These are phyloP conservation scores for Erigeron canadensis DNA, from an alignment of 129 eudicot species.

Conservation along the genomic window DNA sequence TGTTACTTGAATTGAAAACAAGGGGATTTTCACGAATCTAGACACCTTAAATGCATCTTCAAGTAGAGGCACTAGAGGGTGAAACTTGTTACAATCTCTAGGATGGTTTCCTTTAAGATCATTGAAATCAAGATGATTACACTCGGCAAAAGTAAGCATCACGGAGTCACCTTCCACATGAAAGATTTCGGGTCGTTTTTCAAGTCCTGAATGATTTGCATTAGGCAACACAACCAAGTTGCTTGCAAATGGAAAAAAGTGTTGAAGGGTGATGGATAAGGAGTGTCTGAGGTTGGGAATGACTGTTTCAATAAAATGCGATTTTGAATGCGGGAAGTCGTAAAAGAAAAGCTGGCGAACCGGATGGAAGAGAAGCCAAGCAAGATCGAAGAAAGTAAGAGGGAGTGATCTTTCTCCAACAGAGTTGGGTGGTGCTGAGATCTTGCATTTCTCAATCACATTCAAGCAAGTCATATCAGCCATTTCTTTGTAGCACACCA, in stretches of 20 bases:
- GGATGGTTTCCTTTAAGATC: conserved; percentile 33
- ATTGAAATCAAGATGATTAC: conserved; percentile 16
- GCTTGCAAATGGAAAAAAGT: conserved; percentile 41
- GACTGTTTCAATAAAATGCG: conserved; percentile 7
- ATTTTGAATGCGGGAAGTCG: not conserved
- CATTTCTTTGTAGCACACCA: too few relatives aligned
- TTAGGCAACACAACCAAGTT: conserved; percentile 27
- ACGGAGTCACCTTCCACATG: conserved; percentile 30
- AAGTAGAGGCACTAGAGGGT: conserved; percentile 33
- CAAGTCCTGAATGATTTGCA: not conserved
- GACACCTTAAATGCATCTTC: not conserved
- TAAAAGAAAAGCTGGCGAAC: conserved; percentile 13
- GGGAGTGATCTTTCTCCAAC: not conserved
- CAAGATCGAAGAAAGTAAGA: conserved; percentile 9
- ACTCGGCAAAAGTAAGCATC: conserved; percentile 25
- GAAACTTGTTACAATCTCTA: conserved; percentile 20
- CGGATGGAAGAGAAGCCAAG: not conserved
- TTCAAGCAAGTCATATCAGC: too few relatives aligned
- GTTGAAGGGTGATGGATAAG: conserved; percentile 39
- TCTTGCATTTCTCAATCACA: too few relatives aligned
- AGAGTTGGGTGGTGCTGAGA: too few relatives aligned
- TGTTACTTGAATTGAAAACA: conserved; percentile 6
- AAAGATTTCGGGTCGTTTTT: conserved; percentile 21
- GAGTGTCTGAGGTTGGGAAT: conserved; percentile 40
- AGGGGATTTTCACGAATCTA: not conserved